Conservation (phyloP, 2,329 filamentous ascomycete species). For the Talaromyces sp. region DNA sequence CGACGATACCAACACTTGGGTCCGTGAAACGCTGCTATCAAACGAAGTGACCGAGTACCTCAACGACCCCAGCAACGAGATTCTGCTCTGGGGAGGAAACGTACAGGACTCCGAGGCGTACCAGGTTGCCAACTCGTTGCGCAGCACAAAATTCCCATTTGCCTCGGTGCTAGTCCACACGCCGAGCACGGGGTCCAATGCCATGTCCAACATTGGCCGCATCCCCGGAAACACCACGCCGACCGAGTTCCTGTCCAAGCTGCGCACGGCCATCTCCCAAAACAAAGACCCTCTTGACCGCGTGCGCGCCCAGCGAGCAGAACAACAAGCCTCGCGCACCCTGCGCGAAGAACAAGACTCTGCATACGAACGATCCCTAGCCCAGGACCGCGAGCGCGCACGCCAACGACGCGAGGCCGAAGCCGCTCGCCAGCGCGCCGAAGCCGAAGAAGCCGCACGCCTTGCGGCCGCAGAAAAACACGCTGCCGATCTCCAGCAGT, state of each 20-base stretch:
- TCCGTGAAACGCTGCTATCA: constrained; percentile 74
- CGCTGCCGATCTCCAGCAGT: constrained; percentile 58
- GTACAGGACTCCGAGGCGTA: constrained; percentile 92
- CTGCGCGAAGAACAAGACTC: constrained; percentile 85
- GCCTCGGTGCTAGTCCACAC: constrained; percentile 82
- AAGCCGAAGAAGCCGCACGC: constrained; percentile 62
- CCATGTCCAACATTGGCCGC: constrained; percentile 85
- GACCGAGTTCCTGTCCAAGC: constrained; percentile 67
- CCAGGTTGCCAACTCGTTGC: constrained; percentile 81
- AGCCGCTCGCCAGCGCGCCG: constrained; percentile 55
- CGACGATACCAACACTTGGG: constrained; percentile 80
- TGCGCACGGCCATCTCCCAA: constrained; percentile 68
- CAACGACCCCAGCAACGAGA: constrained; percentile 68
- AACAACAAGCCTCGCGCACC: constrained; percentile 74
- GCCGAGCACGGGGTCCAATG: constrained; percentile 73
- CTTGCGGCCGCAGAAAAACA: constrained; percentile 58
- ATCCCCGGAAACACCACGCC: constrained; percentile 68
- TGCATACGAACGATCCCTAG: constrained; percentile 88
- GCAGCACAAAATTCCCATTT: constrained; percentile 90
- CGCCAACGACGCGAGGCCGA: constrained; percentile 73
- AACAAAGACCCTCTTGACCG: constrained; percentile 71
- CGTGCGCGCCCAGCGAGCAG: constrained; percentile 69
- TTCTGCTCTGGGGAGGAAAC: constrained; percentile 89
- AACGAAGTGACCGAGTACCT: constrained; percentile 70
- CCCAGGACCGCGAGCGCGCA: constrained; percentile 79